A percentile compares a stretch with the other conserved stretches of the same genome.
Conservation (phyloP, 2,329 filamentous ascomycete species). For the Ophiosphaerella korrae region DNA sequence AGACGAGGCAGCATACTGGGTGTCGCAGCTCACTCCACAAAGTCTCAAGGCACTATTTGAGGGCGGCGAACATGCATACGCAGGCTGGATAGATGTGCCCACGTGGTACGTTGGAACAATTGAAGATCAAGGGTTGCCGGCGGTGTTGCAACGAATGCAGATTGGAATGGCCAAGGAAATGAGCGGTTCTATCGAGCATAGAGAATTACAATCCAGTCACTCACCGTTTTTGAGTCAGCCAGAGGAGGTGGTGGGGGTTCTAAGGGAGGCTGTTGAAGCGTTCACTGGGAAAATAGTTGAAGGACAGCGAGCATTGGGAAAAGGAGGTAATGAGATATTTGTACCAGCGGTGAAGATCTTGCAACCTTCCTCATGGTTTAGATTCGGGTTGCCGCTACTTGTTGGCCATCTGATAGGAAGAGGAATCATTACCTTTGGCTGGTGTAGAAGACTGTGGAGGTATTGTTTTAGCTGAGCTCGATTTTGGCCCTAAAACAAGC, state of each 20-base stretch:
- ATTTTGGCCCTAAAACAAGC: too few species aligned
- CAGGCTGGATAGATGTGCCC: slow-evolving; percentile 52
- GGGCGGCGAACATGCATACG: slow-evolving; percentile 52
- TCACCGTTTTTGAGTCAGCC: slow-evolving; percentile 58
- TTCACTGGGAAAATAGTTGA: slow-evolving; percentile 22
- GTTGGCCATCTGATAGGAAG: slow-evolving; percentile 6
- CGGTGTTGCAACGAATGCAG: slow-evolving; percentile 33
- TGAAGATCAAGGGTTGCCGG: slow-evolving; percentile 51
- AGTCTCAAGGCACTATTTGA: slow-evolving; percentile 53
- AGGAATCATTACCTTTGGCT: too few species aligned
- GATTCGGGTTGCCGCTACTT: slow-evolving; percentile 7
- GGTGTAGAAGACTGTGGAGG: too few species aligned
- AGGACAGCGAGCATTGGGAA: neutral
- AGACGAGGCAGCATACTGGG: slow-evolving; percentile 53
- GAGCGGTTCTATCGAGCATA: slow-evolving; percentile 44
- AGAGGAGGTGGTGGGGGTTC: slow-evolving; percentile 45
- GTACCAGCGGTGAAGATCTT: neutral
- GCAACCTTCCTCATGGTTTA: slow-evolving; percentile 3
- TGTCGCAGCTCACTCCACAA: slow-evolving; percentile 49
- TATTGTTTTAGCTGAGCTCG: too few species aligned
- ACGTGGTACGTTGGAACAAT: slow-evolving; percentile 54
- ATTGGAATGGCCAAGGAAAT: slow-evolving; percentile 48
- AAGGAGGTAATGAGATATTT: neutral
- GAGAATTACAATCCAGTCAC: slow-evolving; percentile 55
- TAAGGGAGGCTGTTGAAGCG: slow-evolving; percentile 45